Evolutionary conservation across 1,284 basidiomycete species (phyloP).

Genomic region (Moniliophthora roreri): DNA sequence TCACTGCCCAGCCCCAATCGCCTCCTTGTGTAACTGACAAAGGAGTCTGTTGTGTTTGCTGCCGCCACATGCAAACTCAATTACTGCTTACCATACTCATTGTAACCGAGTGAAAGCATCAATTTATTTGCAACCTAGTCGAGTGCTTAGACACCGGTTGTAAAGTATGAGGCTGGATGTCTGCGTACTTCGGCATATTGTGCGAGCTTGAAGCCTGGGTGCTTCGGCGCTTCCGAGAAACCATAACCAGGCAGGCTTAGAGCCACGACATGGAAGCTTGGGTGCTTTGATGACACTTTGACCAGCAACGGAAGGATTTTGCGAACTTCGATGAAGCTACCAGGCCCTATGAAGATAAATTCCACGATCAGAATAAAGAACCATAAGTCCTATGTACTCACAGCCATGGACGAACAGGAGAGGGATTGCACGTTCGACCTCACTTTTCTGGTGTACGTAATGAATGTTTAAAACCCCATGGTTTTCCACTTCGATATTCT

Average conservation of each 20-base stretch:
- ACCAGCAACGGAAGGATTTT: slow-evolving; percentile 54
- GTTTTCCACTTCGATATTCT: background rate
- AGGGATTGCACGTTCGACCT: slow-evolving; percentile 37
- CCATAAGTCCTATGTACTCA: slow-evolving; percentile 22
- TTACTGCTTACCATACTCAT: slow-evolving; percentile 46
- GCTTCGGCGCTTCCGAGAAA: slow-evolving; percentile 45
- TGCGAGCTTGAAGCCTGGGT: slow-evolving; percentile 13
- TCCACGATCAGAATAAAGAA: background rate
- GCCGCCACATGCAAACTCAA: too few species aligned
- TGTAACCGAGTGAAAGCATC: slow-evolving; percentile 52
- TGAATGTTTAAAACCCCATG: background rate
- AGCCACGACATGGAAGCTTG: slow-evolving; percentile 60
- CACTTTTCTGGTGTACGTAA: slow-evolving; percentile 24
- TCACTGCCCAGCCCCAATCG: slow-evolving; percentile 48
- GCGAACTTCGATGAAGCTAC: slow-evolving; percentile 53
- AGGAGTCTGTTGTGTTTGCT: background rate
- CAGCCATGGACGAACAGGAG: slow-evolving; percentile 50
- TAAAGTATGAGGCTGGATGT: background rate
- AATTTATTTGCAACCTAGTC: slow-evolving; percentile 45
- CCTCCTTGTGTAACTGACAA: slow-evolving; percentile 51
- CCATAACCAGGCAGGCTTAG: slow-evolving; percentile 56
- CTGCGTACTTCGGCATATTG: slow-evolving; percentile 44
- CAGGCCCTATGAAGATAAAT: slow-evolving; percentile 46
- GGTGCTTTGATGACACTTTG: slow-evolving; percentile 37
- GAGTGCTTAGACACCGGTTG: background rate